Evolutionary conservation across 2,329 filamentous ascomycete genomes (phyloP).

Genomic region (Cladosporium sp.): DNA sequence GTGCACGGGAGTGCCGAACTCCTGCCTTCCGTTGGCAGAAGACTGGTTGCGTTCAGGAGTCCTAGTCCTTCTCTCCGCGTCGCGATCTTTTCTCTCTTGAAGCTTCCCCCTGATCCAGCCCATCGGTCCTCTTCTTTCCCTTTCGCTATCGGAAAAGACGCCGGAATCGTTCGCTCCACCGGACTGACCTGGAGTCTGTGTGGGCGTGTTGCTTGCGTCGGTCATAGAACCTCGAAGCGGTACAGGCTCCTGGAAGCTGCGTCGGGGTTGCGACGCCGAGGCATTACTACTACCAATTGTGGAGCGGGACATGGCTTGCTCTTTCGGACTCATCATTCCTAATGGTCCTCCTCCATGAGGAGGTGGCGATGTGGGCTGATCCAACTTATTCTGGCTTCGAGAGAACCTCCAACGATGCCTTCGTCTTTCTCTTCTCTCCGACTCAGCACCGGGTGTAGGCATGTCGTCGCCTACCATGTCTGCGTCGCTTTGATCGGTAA

Average conservation of each 20-base stretch:
- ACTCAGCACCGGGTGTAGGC: constrained; percentile 23
- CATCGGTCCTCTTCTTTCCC: constrained; percentile 61
- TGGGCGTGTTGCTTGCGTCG: constrained; percentile 22
- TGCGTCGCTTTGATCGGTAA: constrained; percentile 78
- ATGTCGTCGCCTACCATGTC: constrained; percentile 68
- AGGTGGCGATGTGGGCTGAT: constrained; percentile 27
- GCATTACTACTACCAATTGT: constrained; percentile 34
- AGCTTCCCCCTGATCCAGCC: constrained; percentile 67
- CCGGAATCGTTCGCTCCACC: constrained; percentile 26
- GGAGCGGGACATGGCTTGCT: constrained; percentile 34
- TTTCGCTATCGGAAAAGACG: constrained; percentile 39
- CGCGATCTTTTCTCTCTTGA: constrained; percentile 57
- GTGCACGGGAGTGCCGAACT: constrained; percentile 11
- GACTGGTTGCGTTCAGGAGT: constrained; percentile 38
- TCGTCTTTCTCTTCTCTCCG: constrained; percentile 60
- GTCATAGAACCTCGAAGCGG: constrained; percentile 25
- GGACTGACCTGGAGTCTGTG: constrained; percentile 20
- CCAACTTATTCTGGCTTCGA: constrained; percentile 33
- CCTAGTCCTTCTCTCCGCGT: constrained; percentile 49
- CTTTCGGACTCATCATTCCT: constrained; percentile 32
- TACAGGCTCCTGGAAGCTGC: constrained; percentile 34
- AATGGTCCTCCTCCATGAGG: constrained; percentile 22
- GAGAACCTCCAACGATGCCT: constrained; percentile 74
- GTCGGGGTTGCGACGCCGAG: constrained; percentile 25
- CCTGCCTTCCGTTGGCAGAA: constrained; percentile 14